These are phyloP conservation scores for Vigna unguiculata DNA, from an alignment of 306 rosid genomes.

Conservation along the genomic window DNA sequence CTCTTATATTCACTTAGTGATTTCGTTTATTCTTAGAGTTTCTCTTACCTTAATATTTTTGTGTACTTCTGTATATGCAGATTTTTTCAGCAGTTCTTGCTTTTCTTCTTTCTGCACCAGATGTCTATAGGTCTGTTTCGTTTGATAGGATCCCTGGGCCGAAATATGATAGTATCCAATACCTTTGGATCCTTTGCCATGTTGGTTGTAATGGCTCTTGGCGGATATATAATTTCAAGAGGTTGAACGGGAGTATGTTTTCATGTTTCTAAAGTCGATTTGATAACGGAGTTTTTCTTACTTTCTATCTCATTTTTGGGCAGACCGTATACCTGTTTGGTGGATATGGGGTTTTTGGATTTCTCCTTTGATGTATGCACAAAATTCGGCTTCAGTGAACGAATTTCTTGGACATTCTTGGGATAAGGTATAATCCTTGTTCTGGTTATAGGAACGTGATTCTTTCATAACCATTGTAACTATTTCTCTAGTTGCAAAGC, in stretches of 20 bases:
- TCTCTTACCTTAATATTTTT: constrained; percentile 44
- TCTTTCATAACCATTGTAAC: not conserved
- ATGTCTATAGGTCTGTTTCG: constrained; percentile 97
- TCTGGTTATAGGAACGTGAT: constrained; percentile 25
- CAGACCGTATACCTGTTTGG: constrained; percentile 89
- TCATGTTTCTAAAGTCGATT: constrained; percentile 32
- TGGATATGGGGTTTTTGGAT: constrained; percentile 99
- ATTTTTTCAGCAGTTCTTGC: constrained; percentile 78
- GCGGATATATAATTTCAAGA: constrained; percentile 91
- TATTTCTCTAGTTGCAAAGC: constrained; percentile 22
- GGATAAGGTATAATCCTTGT: constrained; percentile 69
- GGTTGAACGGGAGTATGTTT: constrained; percentile 56
- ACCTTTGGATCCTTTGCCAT: constrained; percentile 99
- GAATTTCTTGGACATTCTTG: constrained; percentile 98
- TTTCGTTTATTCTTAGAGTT: constrained; percentile 37
- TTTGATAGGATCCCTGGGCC: constrained; percentile 96
- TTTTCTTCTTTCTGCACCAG: constrained; percentile 91
- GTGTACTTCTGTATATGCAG: constrained; percentile 59
- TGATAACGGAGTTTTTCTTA: constrained; percentile 32
- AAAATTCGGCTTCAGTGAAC: constrained; percentile 90
- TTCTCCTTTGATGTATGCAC: constrained; percentile 99
- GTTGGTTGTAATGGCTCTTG: constrained; percentile 99
- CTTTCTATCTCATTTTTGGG: constrained; percentile 43
- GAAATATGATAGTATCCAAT: constrained; percentile 95
- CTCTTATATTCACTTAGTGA: constrained; percentile 38